Conservation (phyloP, 106 monocot genomes). For the Dactylorhiza incarnata region DNA sequence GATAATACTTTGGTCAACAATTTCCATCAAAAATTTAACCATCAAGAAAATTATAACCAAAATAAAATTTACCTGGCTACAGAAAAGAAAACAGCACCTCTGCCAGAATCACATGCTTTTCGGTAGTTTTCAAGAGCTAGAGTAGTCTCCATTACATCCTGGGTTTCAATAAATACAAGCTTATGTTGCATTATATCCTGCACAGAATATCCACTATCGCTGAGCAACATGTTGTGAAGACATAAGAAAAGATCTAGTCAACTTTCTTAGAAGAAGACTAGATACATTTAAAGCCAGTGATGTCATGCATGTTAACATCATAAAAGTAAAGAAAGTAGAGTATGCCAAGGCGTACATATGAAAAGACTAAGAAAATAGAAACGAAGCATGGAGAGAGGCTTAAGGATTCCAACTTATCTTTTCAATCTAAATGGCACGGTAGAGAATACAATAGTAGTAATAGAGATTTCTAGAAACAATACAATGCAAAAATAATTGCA, state of each 20-base stretch:
- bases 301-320: neutral
- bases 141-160: conserved; percentile 97
- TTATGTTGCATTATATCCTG: conserved; percentile 99
- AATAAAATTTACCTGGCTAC: conserved; percentile 66
- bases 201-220: conserved; percentile 8
- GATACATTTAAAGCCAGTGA: neutral
- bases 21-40: neutral
- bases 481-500: neutral
- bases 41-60: neutral
- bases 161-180: conserved; percentile 96
- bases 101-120: conserved; percentile 89
- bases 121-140: conserved; percentile 98
- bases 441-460: neutral
- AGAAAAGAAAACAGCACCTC: conserved; percentile 98
- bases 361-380: neutral
- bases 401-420: neutral
- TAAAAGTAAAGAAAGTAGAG: neutral
- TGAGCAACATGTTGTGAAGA: neutral
- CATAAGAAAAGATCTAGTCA: neutral
- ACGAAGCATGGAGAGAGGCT: neutral
- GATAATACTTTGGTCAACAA: neutral
- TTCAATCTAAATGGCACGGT: neutral
- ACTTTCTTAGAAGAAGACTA: neutral
- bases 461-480: neutral
- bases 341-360: neutral